Conservation (phyloP, 1,139 yeast species). For the Pichia sp. region DNA sequence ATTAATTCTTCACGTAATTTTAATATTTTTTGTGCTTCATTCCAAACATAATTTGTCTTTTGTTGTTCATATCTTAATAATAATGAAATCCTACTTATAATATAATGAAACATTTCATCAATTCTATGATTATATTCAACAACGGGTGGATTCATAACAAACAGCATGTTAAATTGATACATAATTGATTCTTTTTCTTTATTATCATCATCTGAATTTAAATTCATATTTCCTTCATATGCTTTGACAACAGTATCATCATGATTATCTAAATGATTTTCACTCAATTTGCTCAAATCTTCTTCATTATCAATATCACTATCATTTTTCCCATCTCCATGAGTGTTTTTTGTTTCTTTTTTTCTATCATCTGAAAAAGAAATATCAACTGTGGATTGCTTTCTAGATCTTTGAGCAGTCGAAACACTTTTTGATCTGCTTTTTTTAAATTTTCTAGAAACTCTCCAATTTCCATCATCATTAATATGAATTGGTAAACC, state of each 20-base stretch:
- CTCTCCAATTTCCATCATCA: slow-evolving; percentile 74
- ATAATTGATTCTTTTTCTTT: slow-evolving; percentile 34
- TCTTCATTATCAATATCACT: slow-evolving; percentile 4
- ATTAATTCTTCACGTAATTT: slow-evolving; percentile 48
- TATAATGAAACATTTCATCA: slow-evolving; percentile 84
- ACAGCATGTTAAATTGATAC: slow-evolving; percentile 84
- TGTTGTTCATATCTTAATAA: slow-evolving; percentile 81
- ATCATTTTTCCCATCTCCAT: slow-evolving; percentile 1
- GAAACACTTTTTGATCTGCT: slow-evolving; percentile 15
- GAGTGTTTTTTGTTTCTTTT: too few relatives aligned
- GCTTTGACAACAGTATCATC: slow-evolving; percentile 1
- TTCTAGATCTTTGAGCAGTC: slow-evolving; percentile 24
- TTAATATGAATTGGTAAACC: slow-evolving; percentile 84
- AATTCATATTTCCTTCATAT: slow-evolving; percentile 5
- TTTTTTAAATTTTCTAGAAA: slow-evolving; percentile 27
- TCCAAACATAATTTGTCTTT: slow-evolving; percentile 68
- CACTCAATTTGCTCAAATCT: slow-evolving; percentile 7
- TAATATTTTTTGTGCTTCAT: slow-evolving; percentile 55
- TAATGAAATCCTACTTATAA: slow-evolving; percentile 65
- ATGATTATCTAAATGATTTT: slow-evolving; percentile 5
- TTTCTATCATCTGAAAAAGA: not conserved
- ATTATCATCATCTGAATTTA: slow-evolving; percentile 1
- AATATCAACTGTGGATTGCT: slow-evolving; percentile 19
- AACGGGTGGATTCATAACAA: slow-evolving; percentile 84
- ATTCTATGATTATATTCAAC: slow-evolving; percentile 71